phyloP scores from a whole-genome alignment of 108 stramenopile genomes.

The Nitzschia sp. region DNA sequence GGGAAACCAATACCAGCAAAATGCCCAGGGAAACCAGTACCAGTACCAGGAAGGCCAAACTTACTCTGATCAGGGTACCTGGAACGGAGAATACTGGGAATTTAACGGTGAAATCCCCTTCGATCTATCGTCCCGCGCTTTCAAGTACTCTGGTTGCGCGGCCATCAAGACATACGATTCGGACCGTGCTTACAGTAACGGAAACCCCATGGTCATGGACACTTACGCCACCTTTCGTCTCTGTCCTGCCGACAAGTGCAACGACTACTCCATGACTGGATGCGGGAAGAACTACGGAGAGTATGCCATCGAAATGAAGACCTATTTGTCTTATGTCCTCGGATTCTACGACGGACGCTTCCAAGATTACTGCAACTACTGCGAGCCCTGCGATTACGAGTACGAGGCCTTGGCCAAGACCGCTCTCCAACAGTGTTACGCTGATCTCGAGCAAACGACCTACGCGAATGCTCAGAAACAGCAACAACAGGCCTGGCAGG shows the following conservation, averaged over 20 bases:
- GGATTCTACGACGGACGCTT: conserved; percentile 54
- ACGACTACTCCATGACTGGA: conserved; percentile 44
- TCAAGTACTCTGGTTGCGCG: conserved; percentile 85
- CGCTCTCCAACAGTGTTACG: conserved; percentile 11
- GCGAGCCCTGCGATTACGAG: conserved; percentile 45
- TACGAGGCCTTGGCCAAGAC: conserved; percentile 9
- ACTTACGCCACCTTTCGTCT: conserved; percentile 82
- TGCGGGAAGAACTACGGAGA: conserved; percentile 85
- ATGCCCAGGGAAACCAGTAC: not conserved
- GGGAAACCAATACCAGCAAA: conserved; percentile 4
- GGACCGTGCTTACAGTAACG: conserved; percentile 33
- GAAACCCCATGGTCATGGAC: conserved; percentile 41
- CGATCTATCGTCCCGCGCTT: conserved; percentile 65
- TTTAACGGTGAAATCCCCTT: conserved; percentile 33
- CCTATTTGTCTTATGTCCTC: conserved; percentile 60
- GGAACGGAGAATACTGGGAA: conserved; percentile 26
- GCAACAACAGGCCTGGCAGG: conserved; percentile 12
- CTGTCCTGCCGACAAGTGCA: conserved; percentile 70
- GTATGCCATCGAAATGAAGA: conserved; percentile 75
- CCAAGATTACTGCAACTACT: conserved; percentile 74
- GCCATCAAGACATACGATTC: conserved; percentile 65
- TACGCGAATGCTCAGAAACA: conserved; percentile 6
- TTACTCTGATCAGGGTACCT: not conserved
- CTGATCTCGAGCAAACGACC: not conserved
- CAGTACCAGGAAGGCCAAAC: not conserved